phyloP scores from a whole-genome alignment of 1,139 yeast genomes.

The Suhomyces bolitotheri region DNA sequence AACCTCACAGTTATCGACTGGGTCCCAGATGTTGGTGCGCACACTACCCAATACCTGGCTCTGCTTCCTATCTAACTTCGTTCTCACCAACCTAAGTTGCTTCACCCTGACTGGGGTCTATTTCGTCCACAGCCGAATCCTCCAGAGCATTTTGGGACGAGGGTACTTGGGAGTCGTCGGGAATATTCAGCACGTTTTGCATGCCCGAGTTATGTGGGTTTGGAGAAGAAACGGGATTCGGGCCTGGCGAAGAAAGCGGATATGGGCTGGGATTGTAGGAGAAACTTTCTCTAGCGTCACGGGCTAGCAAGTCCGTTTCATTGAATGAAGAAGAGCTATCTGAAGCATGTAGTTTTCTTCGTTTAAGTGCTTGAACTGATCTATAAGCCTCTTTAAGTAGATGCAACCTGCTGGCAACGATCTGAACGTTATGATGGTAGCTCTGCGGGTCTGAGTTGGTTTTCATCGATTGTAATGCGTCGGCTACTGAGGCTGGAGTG shows the following conservation, averaged over 20 bases:
- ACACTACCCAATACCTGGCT: not conserved
- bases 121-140: conserved; percentile 5
- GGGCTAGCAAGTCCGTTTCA: not conserved
- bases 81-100: not conserved
- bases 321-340: conserved; percentile 1
- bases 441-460: conserved; percentile 9
- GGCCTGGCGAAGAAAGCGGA: conserved; percentile 7
- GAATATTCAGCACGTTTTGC: not conserved
- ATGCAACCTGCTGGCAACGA: conserved; percentile 31
- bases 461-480: conserved; percentile 15
- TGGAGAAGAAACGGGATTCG: conserved; percentile 7
- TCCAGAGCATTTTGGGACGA: conserved; percentile 3
- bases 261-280: not conserved
- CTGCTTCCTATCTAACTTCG: too few relatives aligned
- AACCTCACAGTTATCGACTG: not conserved
- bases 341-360: conserved; percentile 15
- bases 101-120: not conserved
- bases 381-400: conserved; percentile 34
- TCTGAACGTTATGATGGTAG: conserved; percentile 29
- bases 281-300: not conserved
- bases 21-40: conserved; percentile 1
- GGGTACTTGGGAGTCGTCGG: not conserved
- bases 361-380: conserved; percentile 27
- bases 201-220: conserved; percentile 1
- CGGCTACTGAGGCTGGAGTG: conserved; percentile 2